A percentile compares a stretch with the other conserved stretches of the same genome.
These are phyloP conservation scores for Lantana camara DNA, from an alignment of 257 asterid genomes.

Conservation along the genomic window DNA sequence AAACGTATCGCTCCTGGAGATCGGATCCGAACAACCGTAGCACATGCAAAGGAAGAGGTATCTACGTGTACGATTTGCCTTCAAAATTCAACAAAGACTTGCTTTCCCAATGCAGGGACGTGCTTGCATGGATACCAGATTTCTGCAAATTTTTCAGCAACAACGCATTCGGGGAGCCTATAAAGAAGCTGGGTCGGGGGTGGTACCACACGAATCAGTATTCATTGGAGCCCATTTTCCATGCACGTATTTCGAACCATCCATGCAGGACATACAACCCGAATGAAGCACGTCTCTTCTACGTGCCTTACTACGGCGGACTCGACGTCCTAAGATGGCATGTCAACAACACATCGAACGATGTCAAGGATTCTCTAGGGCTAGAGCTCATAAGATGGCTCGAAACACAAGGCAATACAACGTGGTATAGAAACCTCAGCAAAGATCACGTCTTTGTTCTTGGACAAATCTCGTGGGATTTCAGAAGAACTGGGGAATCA, in stretches of 20 bases:
- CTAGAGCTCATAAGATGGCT: conserved; percentile 61
- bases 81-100: conserved; percentile 69
- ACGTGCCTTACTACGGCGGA: conserved; percentile 75
- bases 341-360: conserved; percentile 60
- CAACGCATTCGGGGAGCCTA: conserved; percentile 53
- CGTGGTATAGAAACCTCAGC: conserved; percentile 58
- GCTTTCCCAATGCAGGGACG: conserved; percentile 44
- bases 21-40: conserved; percentile 18
- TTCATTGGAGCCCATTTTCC: conserved; percentile 69
- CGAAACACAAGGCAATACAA: conserved; percentile 36
- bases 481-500: conserved; percentile 42
- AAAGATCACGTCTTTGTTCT: conserved; percentile 70
- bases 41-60: conserved; percentile 53
- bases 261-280: conserved; percentile 60
- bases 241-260: conserved; percentile 55
- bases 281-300: conserved; percentile 55
- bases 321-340: conserved; percentile 76
- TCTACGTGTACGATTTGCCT: conserved; percentile 68
- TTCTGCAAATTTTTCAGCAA: conserved; percentile 55
- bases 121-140: conserved; percentile 54
- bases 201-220: conserved; percentile 76
- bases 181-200: conserved; percentile 48
- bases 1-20: conserved; percentile 57
- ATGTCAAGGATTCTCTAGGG: conserved; percentile 52
- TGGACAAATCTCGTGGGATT: conserved; percentile 77